Evolutionary conservation across 1,284 basidiomycete species (phyloP).

Genomic region (Melampsora americana): DNA sequence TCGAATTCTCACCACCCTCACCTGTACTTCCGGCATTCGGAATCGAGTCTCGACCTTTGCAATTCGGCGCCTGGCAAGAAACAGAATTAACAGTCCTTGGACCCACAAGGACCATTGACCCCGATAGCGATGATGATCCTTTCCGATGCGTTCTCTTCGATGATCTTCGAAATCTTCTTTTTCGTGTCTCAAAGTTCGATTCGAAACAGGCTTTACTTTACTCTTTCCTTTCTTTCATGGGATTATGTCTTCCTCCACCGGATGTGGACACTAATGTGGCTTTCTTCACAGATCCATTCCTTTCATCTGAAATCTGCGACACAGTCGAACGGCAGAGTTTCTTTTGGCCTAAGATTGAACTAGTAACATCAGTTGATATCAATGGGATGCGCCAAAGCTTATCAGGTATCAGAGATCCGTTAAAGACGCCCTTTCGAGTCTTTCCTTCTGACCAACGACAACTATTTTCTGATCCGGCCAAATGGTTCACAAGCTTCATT

Average conservation of each 20-base stretch:
- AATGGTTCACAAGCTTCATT: slow-evolving; percentile 55
- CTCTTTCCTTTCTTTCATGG: slow-evolving; percentile 72
- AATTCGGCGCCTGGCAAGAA: slow-evolving; percentile 64
- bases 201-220: slow-evolving; percentile 67
- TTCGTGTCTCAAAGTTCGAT: slow-evolving; percentile 60
- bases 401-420: slow-evolving; percentile 46
- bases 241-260: slow-evolving; percentile 60
- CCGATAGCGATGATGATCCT: slow-evolving; percentile 65
- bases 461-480: slow-evolving; percentile 45
- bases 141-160: slow-evolving; percentile 73
- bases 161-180: slow-evolving; percentile 70
- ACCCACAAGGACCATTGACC: slow-evolving; percentile 64
- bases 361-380: slow-evolving; percentile 50
- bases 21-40: slow-evolving; percentile 43
- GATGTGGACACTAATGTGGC: slow-evolving; percentile 55
- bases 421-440: slow-evolving; percentile 48
- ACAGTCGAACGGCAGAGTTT: slow-evolving; percentile 46
- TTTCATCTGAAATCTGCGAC: slow-evolving; percentile 49
- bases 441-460: slow-evolving; percentile 48
- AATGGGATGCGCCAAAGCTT: slow-evolving; percentile 55
- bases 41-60: slow-evolving; percentile 65
- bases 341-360: slow-evolving; percentile 48
- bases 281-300: slow-evolving; percentile 54
- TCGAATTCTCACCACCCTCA: slow-evolving; percentile 38
- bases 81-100: slow-evolving; percentile 58